Percentiles rank a stretch among this genome's conserved stretches.
phyloP scores from a whole-genome alignment of 2,329 filamentous ascomycete species.

The Arthrobotrys entomopaga region DNA sequence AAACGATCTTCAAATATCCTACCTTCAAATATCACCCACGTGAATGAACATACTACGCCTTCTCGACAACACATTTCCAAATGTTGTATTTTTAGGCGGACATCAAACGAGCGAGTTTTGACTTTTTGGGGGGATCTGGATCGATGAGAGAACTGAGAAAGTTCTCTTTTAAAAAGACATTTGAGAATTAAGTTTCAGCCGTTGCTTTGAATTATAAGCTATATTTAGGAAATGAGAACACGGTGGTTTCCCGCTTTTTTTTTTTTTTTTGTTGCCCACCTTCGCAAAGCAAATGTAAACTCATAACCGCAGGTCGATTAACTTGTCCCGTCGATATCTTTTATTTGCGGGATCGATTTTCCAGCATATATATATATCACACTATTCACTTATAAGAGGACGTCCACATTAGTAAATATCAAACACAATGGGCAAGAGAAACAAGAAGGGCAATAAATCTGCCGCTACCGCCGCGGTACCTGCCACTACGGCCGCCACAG shows the following conservation, averaged over 20 bases:
- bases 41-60: not conserved
- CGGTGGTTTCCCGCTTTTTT: not conserved
- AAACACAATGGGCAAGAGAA: conserved; percentile 25
- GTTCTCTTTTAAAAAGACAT: conserved; percentile 4
- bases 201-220: not conserved
- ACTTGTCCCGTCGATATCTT: too few species aligned
- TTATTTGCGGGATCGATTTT: too few species aligned
- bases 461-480: not conserved
- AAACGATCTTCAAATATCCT: not conserved
- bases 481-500: not conserved
- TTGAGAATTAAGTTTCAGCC: conserved; percentile 10
- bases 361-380: too few species aligned
- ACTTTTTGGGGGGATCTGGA: not conserved
- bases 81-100: conserved; percentile 28
- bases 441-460: conserved; percentile 22
- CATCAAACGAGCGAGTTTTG: not conserved
- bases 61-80: conserved; percentile 19
- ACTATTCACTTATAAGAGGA: too few species aligned
- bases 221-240: conserved; percentile 5
- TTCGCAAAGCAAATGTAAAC: too few species aligned
- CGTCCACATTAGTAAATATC: too few species aligned
- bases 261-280: too few species aligned
- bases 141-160: not conserved
- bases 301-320: too few species aligned
- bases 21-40: not conserved